Conservation (phyloP, 352 stramenopile genomes). For the Pythium pyrilobum region DNA sequence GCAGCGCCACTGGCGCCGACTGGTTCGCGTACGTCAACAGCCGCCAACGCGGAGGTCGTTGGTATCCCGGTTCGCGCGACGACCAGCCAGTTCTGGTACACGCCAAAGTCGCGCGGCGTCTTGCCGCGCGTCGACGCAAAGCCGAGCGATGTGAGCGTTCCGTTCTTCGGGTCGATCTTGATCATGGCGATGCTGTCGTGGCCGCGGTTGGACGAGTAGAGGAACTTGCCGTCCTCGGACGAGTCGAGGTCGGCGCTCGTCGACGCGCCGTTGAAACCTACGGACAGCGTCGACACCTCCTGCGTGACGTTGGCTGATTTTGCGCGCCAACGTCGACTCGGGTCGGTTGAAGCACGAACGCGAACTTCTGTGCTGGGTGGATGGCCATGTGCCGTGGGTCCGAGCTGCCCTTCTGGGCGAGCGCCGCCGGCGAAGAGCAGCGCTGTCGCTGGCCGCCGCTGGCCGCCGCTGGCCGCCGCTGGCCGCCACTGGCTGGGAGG, state of each 20-base stretch:
- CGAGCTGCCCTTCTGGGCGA: constrained; percentile 32
- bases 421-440: too few species aligned
- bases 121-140: constrained; percentile 38
- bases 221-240: constrained; percentile 43
- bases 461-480: too few species aligned
- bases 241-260: constrained; percentile 47
- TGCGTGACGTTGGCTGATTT: constrained; percentile 28
- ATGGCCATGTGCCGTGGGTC: constrained; percentile 66
- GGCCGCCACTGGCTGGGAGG: too few species aligned
- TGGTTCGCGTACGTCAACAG: constrained; percentile 37
- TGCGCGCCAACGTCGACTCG: constrained; percentile 56
- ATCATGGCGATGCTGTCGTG: constrained; percentile 65
- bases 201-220: constrained; percentile 64
- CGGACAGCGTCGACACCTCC: constrained; percentile 49
- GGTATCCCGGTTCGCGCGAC: constrained; percentile 60
- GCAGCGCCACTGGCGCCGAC: too few species aligned
- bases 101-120: constrained; percentile 36
- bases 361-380: constrained; percentile 34
- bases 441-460: too few species aligned
- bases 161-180: constrained; percentile 25
- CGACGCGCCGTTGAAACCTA: constrained; percentile 21
- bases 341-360: constrained; percentile 56
- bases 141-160: constrained; percentile 30
- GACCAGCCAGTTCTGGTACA: constrained; percentile 46
- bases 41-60: constrained; percentile 52